Base-by-base conservation (phyloP, 2,329 filamentous ascomycete species). In the Dryadomyces quercus-mongolicae region DNA sequence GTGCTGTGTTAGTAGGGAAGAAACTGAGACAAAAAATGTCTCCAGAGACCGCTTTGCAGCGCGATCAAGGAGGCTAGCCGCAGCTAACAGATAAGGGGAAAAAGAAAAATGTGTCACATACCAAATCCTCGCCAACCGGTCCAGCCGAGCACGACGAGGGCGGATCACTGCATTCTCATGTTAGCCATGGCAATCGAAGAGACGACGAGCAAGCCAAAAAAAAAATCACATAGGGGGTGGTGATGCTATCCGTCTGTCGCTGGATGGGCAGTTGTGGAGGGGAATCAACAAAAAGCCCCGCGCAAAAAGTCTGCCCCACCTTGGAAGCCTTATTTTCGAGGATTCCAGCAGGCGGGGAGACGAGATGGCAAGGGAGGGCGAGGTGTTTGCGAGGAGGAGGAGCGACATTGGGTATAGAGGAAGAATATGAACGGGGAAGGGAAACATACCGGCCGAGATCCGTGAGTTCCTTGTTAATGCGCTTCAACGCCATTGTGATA, bases 71-170 rank as follows among this genome's bases (percentile, higher is more conserved):
- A 40, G 10, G 36, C 36, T 40, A 13, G 36, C 10, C 36, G 25
- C 25, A 31, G 25, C 25, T 31, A 31, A 31, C n/a, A 31, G 25
- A 31, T 31, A 45, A 18, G 9, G n/a, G n/a, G 43, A 36, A 16
- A 10, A 18, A 22, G 42, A 16, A 10, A 53, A 15, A 48, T 10
- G 40, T 5, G 25, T n/a, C 38, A 60, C 89, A 68, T 91, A 97
- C 93, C 83, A 98, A 74, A 78, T 98, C 93, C 78, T 97, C 92
- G 71, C 91, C 91, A 67, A 94, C 85, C 63, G 93, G 93, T 62
- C 93, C 93, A 66, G 93, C 93, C 70, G 92, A 97, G 84, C 93
- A 98, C 64, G 92, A 97, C 57, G 93, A 97, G 68, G 93, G 93
- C 70, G 93, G 93, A 71, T 98, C 93, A 77, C 93, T 97, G 58